phyloP scores from a whole-genome alignment of 2,329 filamentous ascomycete species.

The Bisporella sp. region DNA sequence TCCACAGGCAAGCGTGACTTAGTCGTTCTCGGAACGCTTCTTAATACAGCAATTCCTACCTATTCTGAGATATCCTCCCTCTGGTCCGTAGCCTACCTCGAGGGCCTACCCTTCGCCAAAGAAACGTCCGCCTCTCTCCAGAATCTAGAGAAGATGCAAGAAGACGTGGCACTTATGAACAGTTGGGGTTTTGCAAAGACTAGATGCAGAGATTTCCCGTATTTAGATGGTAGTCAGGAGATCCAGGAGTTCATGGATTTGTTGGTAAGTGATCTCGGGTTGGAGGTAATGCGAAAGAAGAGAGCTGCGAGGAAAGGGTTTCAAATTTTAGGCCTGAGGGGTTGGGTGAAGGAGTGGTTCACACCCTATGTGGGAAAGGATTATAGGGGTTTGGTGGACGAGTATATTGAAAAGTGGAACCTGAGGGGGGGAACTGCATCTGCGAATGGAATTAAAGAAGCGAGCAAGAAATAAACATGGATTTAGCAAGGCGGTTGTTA shows the following conservation, averaged over 20 bases:
- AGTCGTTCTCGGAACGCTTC: conserved; percentile 23
- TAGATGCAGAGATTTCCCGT: background rate
- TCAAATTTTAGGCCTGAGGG: conserved; percentile 1
- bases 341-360: conserved; percentile 8
- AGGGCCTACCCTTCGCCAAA: conserved; percentile 3
- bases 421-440: no score
- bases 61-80: conserved; percentile 7
- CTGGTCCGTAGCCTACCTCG: conserved; percentile 7
- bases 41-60: conserved; percentile 1
- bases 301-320: background rate
- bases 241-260: conserved; percentile 9
- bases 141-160: background rate
- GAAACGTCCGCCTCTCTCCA: background rate
- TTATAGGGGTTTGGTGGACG: conserved; percentile 6
- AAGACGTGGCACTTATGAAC: background rate
- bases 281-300: conserved; percentile 2
- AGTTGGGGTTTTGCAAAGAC: conserved; percentile 4
- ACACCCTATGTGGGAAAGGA: conserved; percentile 5
- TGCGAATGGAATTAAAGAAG: no score
- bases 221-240: conserved; percentile 5
- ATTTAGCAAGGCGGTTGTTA: no score
- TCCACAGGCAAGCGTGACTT: conserved; percentile 27
- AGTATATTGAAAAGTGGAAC: background rate
- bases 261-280: conserved; percentile 2
- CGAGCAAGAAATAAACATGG: no score